Percentiles rank a stretch among this genome's conserved stretches.
These are phyloP conservation scores for Phyllostachys edulis DNA, from an alignment of 176 grass and related monocot species.

Conservation along the genomic window DNA sequence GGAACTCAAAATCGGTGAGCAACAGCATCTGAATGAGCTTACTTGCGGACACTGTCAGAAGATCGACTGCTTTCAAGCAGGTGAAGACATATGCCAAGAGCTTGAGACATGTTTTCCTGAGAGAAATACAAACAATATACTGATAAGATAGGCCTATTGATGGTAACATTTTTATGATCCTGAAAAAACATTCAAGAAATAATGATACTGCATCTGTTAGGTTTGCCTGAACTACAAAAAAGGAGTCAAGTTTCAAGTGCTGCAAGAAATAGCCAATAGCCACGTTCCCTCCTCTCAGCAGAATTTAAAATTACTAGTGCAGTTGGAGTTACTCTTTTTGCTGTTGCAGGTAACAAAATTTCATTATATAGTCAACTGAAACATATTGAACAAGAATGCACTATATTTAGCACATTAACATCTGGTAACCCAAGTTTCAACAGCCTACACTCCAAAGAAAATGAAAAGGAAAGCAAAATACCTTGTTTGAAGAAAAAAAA, in stretches of 20 bases:
- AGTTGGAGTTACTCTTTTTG: slow-evolving; percentile 1
- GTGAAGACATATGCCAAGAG: slow-evolving; percentile 89
- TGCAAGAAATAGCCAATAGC: slow-evolving; percentile 12
- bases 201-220: background rate
- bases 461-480: background rate
- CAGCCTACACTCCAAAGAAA: background rate
- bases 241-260: background rate
- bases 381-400: slow-evolving; percentile 2
- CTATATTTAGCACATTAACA: slow-evolving; percentile 25
- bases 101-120: slow-evolving; percentile 91
- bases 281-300: background rate
- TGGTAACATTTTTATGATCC: slow-evolving; percentile 11
- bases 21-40: slow-evolving; percentile 34
- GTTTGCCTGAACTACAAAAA: slow-evolving; percentile 11
- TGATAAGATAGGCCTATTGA: slow-evolving; percentile 17
- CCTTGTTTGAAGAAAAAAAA: background rate
- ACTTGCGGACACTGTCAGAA: slow-evolving; percentile 95
- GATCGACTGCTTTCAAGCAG: slow-evolving; percentile 85
- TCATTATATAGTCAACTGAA: slow-evolving; percentile 1
- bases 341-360: background rate
- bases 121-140: slow-evolving; percentile 42
- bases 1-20: background rate
- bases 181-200: slow-evolving; percentile 4
- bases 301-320: background rate
- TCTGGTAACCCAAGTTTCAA: background rate